Percentiles rank a stretch among this genome's conserved stretches.
Evolutionary conservation across 768 basidiomycete species (phyloP).

Genomic region (Megacollybia marginata): DNA sequence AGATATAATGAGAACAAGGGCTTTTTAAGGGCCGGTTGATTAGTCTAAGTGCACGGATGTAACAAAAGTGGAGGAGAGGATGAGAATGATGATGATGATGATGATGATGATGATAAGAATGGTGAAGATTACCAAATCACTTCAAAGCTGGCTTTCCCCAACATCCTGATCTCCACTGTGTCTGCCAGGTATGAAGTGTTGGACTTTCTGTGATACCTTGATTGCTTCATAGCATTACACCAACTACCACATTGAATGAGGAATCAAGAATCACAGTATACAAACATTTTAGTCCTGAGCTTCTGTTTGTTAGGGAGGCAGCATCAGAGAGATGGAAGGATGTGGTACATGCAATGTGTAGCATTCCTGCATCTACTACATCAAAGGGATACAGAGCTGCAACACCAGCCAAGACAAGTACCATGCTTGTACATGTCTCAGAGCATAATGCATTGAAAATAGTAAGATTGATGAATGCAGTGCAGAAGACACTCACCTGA

Average conservation of each 20-base stretch:
- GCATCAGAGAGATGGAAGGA: slow-evolving; percentile 2
- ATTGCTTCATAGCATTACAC: slow-evolving; percentile 1
- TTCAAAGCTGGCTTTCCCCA: slow-evolving; percentile 5
- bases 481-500: not conserved
- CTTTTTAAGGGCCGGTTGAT: too few relatives aligned
- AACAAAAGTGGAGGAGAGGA: too few relatives aligned
- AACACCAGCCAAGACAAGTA: slow-evolving; percentile 12
- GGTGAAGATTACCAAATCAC: slow-evolving; percentile 4
- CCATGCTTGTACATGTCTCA: slow-evolving; percentile 10
- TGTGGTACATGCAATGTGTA: slow-evolving; percentile 9
- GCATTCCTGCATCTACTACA: not conserved
- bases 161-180: not conserved
- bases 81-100: slow-evolving; percentile 2
- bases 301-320: too few relatives aligned
- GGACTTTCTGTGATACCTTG: slow-evolving; percentile 1
- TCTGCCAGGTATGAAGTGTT: not conserved
- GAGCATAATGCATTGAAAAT: not conserved
- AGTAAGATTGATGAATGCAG: not conserved
- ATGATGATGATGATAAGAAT: not conserved
- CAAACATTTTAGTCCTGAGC: slow-evolving; percentile 8
- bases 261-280: slow-evolving; percentile 5
- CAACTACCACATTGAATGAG: not conserved
- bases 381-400: slow-evolving; percentile 11
- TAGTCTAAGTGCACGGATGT: too few relatives aligned
- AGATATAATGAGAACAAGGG: too few relatives aligned